These are phyloP conservation scores for Podosphaera aphanis DNA, from an alignment of 2,329 filamentous ascomycete genomes.

Conservation along the genomic window DNA sequence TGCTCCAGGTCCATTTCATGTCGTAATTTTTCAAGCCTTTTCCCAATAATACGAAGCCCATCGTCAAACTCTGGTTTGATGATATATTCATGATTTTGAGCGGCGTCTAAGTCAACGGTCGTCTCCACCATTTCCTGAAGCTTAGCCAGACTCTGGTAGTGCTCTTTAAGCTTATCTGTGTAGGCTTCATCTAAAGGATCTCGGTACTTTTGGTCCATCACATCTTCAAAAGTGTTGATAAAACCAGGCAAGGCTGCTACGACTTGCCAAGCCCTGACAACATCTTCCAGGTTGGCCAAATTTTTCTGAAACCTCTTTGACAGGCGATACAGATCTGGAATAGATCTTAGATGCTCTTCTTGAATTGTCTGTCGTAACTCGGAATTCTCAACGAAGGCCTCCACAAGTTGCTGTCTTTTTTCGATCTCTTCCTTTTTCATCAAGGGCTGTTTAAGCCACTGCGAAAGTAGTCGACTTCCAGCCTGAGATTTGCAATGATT, in stretches of 20 bases:
- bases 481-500: conserved; percentile 97
- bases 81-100: conserved; percentile 94
- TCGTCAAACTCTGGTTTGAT: conserved; percentile 98
- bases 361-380: conserved; percentile 89
- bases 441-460: conserved; percentile 93
- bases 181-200: conserved; percentile 71
- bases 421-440: conserved; percentile 83
- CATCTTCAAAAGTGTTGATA: conserved; percentile 64
- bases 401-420: conserved; percentile 76
- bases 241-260: conserved; percentile 79
- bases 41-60: conserved; percentile 61
- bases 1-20: conserved; percentile 71
- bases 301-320: conserved; percentile 88
- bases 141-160: conserved; percentile 58
- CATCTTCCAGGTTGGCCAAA: conserved; percentile 79
- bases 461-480: conserved; percentile 68
- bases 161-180: conserved; percentile 55
- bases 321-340: conserved; percentile 81
- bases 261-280: conserved; percentile 86
- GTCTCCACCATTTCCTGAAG: conserved; percentile 97
- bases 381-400: conserved; percentile 82
- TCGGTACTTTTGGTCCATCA: conserved; percentile 89
- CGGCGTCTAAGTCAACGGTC: conserved; percentile 80
- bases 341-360: conserved; percentile 77
- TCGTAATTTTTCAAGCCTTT: conserved; percentile 67